Evolutionary conservation across 306 rosid genomes (phyloP).

Genomic region (Prunus mongolica): DNA sequence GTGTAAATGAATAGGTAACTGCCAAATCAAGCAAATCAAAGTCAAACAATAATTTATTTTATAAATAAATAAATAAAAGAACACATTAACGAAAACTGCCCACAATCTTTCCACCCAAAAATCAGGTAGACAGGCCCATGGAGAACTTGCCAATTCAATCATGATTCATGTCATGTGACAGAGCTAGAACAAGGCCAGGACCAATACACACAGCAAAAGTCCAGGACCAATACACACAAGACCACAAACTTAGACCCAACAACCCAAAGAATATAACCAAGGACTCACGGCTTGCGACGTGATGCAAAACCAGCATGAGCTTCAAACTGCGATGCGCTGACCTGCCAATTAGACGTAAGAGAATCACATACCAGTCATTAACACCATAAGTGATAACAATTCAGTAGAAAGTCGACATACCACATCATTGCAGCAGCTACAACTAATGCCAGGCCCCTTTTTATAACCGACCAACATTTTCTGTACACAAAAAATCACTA

Average conservation of each 20-base stretch:
- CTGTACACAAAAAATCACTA: slow-evolving; percentile 38
- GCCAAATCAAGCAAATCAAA: slow-evolving; percentile 29
- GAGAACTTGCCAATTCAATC: not conserved
- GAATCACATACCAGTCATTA: slow-evolving; percentile 7
- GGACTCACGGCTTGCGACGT: slow-evolving; percentile 96
- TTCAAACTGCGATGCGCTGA: slow-evolving; percentile 91
- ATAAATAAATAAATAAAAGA: not conserved
- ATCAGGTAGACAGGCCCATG: not conserved
- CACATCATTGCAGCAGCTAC: slow-evolving; percentile 79
- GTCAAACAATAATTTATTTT: not conserved
- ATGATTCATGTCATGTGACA: slow-evolving; percentile 2
- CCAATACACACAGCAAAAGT: slow-evolving; percentile 3
- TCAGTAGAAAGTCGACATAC: slow-evolving; percentile 30
- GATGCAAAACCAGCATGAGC: slow-evolving; percentile 96
- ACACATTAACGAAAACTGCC: not conserved
- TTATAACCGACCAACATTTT: slow-evolving; percentile 72
- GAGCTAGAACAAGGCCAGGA: not conserved
- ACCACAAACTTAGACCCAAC: slow-evolving; percentile 5
- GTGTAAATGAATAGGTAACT: slow-evolving; percentile 89
- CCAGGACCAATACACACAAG: slow-evolving; percentile 7
- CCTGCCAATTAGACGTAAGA: slow-evolving; percentile 39
- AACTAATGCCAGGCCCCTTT: slow-evolving; percentile 60
- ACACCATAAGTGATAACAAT: slow-evolving; percentile 4
- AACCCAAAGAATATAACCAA: slow-evolving; percentile 8
- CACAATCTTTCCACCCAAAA: slow-evolving; percentile 3